Base-by-base conservation (phyloP, 1,284 basidiomycete species). In the Rhodotorula sp. region DNA sequence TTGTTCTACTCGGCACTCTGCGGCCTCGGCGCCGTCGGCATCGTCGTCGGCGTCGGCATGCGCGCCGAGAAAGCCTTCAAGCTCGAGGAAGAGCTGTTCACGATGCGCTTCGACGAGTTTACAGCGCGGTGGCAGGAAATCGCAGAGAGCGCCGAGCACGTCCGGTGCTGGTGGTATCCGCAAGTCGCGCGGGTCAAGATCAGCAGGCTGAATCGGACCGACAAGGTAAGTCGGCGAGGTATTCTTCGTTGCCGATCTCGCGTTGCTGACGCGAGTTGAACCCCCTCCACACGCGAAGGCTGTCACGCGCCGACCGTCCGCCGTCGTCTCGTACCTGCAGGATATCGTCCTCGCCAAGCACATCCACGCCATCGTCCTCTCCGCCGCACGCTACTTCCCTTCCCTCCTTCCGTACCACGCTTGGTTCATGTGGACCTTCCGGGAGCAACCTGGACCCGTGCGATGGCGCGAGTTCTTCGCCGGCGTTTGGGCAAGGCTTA, bases 111-210 rank as follows among this genome's bases (percentile, higher is more conserved):
- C 76, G 86, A 90, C 60, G 80, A 80, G 50, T 82, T 85, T 60
- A 78, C 84, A 55, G 80, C 81, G 38, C 82, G 87, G n/a, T 86
- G 88, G 74, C 79, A 89, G 65, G 79, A 82, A 50, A 83, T 95
- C 77, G 87, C 86, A 50, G 79, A 80, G 62, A 85, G 86, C 60
- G 88, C 90, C 1, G 87, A 98, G 81, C 93, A 97, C 80, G 91
- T 92, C 34, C 85, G 93, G n/a, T 85, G 94, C 45, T 95, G 92
- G 91, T 99, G 95, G 94, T 97, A 90, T 82, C 93, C 95, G 2
- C 89, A 91, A 69, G 87, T 88, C 26, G 87, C 89, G 71, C 84
- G 84, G 50, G 84, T 94, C 68, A 88, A 92, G 55, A 86, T 92
- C 66, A 90, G 89, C 77, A 84, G 87, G 72, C 86, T 89, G 55